Conservation (phyloP, 2,329 filamentous ascomycete species). For the Colletotrichum sp. region DNA sequence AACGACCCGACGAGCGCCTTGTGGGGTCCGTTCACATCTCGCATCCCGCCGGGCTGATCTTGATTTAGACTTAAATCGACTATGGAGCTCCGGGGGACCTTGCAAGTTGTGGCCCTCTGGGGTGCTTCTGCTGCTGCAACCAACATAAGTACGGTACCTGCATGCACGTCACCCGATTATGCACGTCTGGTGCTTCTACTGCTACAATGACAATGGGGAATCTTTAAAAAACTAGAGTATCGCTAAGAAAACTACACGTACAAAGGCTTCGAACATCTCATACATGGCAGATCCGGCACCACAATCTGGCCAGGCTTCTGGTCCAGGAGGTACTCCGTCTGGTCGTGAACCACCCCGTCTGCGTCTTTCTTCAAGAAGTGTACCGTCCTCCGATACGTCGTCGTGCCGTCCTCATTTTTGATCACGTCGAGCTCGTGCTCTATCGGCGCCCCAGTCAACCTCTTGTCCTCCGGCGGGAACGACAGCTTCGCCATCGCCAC, state of each 20-base stretch:
- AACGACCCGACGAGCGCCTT: background rate
- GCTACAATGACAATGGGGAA: background rate
- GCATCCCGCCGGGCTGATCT: background rate
- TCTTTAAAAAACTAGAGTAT: background rate
- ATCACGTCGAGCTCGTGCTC: constrained; percentile 3
- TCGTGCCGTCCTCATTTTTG: background rate
- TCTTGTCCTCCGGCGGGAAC: background rate
- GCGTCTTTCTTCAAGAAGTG: background rate
- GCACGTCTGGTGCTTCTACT: background rate
- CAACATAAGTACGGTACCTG: background rate
- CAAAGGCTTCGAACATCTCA: constrained; percentile 5
- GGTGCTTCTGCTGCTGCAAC: background rate
- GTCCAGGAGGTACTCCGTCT: constrained; percentile 8
- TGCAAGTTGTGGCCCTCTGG: background rate
- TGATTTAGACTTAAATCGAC: background rate
- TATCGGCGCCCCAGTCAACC: background rate
- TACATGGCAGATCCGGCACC: background rate
- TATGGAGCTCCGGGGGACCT: background rate
- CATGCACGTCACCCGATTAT: background rate
- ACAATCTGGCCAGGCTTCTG: background rate
- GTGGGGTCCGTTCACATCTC: background rate
- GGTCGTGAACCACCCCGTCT: background rate
- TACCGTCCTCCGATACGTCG: constrained; percentile 1
- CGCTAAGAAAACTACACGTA: background rate
- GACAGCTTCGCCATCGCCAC: background rate